These are phyloP conservation scores for Hericium coralloides DNA, from an alignment of 768 basidiomycete genomes.

Conservation along the genomic window DNA sequence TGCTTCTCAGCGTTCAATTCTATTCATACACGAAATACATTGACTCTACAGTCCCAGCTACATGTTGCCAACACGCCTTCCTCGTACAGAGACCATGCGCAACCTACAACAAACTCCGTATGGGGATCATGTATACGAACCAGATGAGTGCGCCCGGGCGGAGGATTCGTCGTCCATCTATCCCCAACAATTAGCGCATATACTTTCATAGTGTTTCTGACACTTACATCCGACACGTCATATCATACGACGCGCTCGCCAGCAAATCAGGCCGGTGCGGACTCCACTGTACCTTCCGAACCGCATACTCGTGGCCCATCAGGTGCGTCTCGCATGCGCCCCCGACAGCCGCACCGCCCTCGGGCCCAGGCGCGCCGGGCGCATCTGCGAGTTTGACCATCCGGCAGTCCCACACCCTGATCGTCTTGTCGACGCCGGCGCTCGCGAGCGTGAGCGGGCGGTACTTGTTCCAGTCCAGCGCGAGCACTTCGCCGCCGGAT, in stretches of 20 bases:
- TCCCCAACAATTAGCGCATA: neutral
- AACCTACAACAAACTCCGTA: slow-evolving; percentile 91
- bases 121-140: slow-evolving; percentile 77
- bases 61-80: slow-evolving; percentile 83
- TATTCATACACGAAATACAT: slow-evolving; percentile 53
- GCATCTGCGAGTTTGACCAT: slow-evolving; percentile 53
- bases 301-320: slow-evolving; percentile 83
- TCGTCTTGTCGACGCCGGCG: slow-evolving; percentile 67
- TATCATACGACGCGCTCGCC: slow-evolving; percentile 81
- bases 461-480: slow-evolving; percentile 93
- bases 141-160: slow-evolving; percentile 40
- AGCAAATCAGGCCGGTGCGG: slow-evolving; percentile 67
- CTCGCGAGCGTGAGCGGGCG: slow-evolving; percentile 69
- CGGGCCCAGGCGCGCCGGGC: slow-evolving; percentile 22
- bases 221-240: slow-evolving; percentile 87
- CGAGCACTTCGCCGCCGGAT: slow-evolving; percentile 67
- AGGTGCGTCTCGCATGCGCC: slow-evolving; percentile 64
- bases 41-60: slow-evolving; percentile 84
- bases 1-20: too few relatives aligned
- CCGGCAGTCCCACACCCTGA: slow-evolving; percentile 82
- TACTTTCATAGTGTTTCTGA: neutral
- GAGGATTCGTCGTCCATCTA: slow-evolving; percentile 65
- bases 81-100: slow-evolving; percentile 88
- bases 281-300: slow-evolving; percentile 85
- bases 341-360: slow-evolving; percentile 43